Base-by-base conservation (phyloP, 371 early-diverging fungal genomes). In the Lichtheimia hyalospora region DNA sequence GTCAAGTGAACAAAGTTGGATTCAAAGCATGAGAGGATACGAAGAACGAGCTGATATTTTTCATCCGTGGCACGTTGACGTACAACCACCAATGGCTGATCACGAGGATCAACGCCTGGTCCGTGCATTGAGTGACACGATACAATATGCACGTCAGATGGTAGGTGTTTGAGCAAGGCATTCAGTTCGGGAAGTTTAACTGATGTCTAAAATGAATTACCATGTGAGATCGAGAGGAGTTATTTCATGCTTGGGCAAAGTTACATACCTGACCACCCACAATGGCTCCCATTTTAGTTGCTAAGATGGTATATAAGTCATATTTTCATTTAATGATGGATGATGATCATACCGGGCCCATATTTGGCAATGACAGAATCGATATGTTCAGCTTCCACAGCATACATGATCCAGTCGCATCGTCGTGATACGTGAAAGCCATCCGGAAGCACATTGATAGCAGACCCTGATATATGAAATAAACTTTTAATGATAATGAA, bases 111-210 rank as follows among this genome's bases (percentile, higher is more conserved):
- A 27, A 96, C 92, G 27, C 82, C 84, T 1, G 97, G 97, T 5
- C 98, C 98, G 65, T 98, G 98, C 85, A 98, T 88, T 1, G 95
- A 95, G 68, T 98, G 98, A 58, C 92, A 92, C 5, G 95, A 90
- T 18, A 98, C 89, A 53, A 98, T 96, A 63, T 92, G 87, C 15
- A 92, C 92, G 71, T 98, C 98, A 0, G 70, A 59, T 1, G 96
- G 96, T 18, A 97, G 65, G 70, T 93, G 80, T 68, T 82, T 82
- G 25, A 92, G 91, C 58, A 98, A 94, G 0, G 97, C 96, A 10
- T 63, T 73, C 57, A 97, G 90, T 70, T 98, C 98, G 0, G 95
- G 96, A 54, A 87, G 88, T 68, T 98, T 98, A 13, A 97, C 95
- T 2, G 96, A 96, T 12, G 97, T 97, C 84, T 92, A 69, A 14